A percentile compares a stretch with the other conserved stretches of the same genome.
Evolutionary conservation across 2,329 filamentous ascomycete genomes (phyloP).

Genomic region (Akanthomyces dipterigenus): DNA sequence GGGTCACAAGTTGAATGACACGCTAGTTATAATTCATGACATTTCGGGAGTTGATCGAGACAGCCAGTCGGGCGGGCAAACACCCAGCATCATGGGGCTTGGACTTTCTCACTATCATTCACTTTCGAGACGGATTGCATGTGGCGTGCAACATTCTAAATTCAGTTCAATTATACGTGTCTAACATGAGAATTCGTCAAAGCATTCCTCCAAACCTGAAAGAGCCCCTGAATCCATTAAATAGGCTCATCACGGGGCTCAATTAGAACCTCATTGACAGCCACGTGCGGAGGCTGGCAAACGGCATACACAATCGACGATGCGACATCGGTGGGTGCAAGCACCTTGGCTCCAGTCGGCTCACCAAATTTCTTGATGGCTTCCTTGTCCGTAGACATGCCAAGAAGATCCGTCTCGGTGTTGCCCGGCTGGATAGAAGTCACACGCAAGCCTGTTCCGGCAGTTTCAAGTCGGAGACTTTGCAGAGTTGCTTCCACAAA

Average conservation of each 20-base stretch:
- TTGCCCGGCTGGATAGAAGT: constrained; percentile 74
- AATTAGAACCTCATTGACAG: constrained; percentile 74
- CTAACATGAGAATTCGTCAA: background rate
- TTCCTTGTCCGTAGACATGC: constrained; percentile 69
- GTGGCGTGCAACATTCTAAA: background rate
- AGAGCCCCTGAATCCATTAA: constrained; percentile 24
- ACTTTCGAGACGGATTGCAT: background rate
- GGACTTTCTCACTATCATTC: background rate
- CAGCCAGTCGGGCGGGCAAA: background rate
- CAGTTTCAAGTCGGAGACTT: constrained; percentile 66
- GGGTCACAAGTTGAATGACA: too few relatives aligned
- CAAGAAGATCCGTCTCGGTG: constrained; percentile 63
- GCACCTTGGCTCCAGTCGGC: constrained; percentile 65
- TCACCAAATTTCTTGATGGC: constrained; percentile 74
- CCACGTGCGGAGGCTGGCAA: constrained; percentile 66
- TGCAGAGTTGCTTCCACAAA: constrained; percentile 81
- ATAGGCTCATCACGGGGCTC: constrained; percentile 73
- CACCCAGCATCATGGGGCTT: too few relatives aligned
- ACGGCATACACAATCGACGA: constrained; percentile 67
- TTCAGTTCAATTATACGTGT: background rate
- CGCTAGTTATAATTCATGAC: background rate
- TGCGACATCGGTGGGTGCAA: constrained; percentile 69
- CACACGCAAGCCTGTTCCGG: constrained; percentile 64
- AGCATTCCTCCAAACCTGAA: background rate
- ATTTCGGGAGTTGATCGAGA: background rate